These are phyloP conservation scores for Earliella scabrosa DNA, from an alignment of 1,284 basidiomycete species.

Conservation along the genomic window DNA sequence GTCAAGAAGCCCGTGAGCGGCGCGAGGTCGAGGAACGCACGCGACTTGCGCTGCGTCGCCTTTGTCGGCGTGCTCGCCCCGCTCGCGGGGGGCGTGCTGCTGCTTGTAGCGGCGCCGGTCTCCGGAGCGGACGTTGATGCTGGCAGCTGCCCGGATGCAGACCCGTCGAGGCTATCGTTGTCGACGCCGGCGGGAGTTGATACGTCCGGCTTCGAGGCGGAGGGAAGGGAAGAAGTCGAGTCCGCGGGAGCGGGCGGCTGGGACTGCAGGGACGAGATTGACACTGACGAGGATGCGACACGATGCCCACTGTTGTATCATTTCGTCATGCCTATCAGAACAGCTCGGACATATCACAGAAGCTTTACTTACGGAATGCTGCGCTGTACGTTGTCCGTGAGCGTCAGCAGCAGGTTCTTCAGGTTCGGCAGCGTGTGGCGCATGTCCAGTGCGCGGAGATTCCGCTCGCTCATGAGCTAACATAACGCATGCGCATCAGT, in stretches of 20 bases:
- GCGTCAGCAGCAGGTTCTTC: slow-evolving; percentile 89
- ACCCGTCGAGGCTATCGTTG: neutral
- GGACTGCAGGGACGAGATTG: slow-evolving; percentile 33
- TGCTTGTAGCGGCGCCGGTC: slow-evolving; percentile 1
- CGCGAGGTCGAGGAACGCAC: slow-evolving; percentile 57
- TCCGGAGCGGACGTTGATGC: slow-evolving; percentile 1
- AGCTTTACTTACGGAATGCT: slow-evolving; percentile 46
- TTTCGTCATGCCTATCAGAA: slow-evolving; percentile 3
- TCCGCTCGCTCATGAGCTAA: slow-evolving; percentile 89
- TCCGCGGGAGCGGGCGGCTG: slow-evolving; percentile 33
- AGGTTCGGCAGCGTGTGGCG: slow-evolving; percentile 96
- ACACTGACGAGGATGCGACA: slow-evolving; percentile 28
- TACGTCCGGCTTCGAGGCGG: slow-evolving; percentile 15
- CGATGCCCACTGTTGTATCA: slow-evolving; percentile 13
- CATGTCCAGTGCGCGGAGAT: slow-evolving; percentile 89
- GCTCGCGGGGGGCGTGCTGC: slow-evolving; percentile 48
- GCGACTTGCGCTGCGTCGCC: slow-evolving; percentile 41
- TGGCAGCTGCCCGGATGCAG: neutral
- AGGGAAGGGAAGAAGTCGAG: slow-evolving; percentile 26
- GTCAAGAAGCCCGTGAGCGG: slow-evolving; percentile 60
- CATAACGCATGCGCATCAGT: slow-evolving; percentile 3
- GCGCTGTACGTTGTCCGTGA: slow-evolving; percentile 69
- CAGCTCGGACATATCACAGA: neutral
- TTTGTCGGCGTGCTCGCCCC: slow-evolving; percentile 58
- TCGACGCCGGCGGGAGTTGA: slow-evolving; percentile 3